Conservation (phyloP, 306 rosid species). For the Lathyrus sativus region DNA sequence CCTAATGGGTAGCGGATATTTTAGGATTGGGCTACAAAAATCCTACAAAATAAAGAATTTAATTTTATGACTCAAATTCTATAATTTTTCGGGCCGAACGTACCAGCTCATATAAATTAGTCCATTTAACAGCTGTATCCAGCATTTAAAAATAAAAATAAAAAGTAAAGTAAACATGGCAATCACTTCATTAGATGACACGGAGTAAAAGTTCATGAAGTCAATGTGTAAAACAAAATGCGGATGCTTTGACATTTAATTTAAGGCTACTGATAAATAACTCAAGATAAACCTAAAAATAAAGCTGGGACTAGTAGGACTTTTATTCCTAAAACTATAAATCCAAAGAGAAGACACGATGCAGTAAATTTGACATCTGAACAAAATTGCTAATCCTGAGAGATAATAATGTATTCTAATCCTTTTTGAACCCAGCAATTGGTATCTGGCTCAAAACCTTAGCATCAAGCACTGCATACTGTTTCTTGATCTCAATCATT, state of each 20-base stretch:
- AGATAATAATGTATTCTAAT: constrained; percentile 39
- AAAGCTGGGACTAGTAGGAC: constrained; percentile 15
- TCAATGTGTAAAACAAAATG: constrained; percentile 26
- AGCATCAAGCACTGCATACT: constrained; percentile 71
- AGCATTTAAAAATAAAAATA: too few relatives aligned
- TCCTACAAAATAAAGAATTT: too few relatives aligned
- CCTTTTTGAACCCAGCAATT: constrained; percentile 52
- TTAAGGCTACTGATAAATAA: constrained; percentile 27
- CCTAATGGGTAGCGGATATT: too few relatives aligned
- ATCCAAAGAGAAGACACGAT: constrained; percentile 28
- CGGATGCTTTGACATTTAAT: constrained; percentile 20
- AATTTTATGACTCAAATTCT: too few relatives aligned
- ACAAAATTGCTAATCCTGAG: constrained; percentile 20
- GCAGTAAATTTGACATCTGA: constrained; percentile 27
- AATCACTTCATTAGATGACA: constrained; percentile 32
- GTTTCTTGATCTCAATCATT: constrained; percentile 69
- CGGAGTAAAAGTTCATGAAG: constrained; percentile 38
- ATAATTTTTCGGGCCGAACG: too few relatives aligned
- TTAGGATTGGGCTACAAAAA: too few relatives aligned
- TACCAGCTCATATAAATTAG: too few relatives aligned
- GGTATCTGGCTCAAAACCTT: constrained; percentile 83
- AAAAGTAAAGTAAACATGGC: constrained; percentile 4
- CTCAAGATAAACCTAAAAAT: constrained; percentile 35
- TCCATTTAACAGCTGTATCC: too few relatives aligned
- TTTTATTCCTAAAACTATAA: constrained; percentile 37